A percentile compares a stretch with the other conserved stretches of the same genome.
These are phyloP conservation scores for Haplographium delicatum DNA, from an alignment of 495 filamentous ascomycete species.

Conservation along the genomic window DNA sequence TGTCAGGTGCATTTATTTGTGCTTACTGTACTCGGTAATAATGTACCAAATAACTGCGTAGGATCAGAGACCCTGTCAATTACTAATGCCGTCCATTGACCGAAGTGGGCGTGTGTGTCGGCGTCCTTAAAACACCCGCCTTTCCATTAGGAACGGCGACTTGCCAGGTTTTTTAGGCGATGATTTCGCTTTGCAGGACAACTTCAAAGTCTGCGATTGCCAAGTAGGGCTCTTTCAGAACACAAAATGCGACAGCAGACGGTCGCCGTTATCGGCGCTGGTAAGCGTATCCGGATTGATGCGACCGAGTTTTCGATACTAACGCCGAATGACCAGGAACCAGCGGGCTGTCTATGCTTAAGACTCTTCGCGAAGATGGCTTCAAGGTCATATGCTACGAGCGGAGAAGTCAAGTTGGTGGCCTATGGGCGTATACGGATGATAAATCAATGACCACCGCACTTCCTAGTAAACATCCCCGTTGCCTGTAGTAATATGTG, in stretches of 20 bases:
- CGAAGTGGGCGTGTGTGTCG: background rate
- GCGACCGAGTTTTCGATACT: background rate
- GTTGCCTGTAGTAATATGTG: background rate
- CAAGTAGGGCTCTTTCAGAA: background rate
- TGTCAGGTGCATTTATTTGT: background rate
- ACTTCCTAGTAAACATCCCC: conserved; percentile 21
- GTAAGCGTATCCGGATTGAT: conserved; percentile 19
- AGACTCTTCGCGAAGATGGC: conserved; percentile 34
- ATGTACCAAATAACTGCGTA: too few relatives aligned
- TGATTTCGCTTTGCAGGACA: background rate
- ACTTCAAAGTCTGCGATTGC: background rate
- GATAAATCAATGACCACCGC: conserved; percentile 28
- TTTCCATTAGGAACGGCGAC: background rate
- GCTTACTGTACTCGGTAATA: background rate
- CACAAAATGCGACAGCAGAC: conserved; percentile 17
- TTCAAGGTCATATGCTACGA: conserved; percentile 34
- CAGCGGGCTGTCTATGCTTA: conserved; percentile 32
- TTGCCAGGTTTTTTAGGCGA: background rate
- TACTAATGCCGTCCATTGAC: background rate
- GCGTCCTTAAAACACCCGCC: background rate
- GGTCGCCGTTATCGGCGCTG: conserved; percentile 31
- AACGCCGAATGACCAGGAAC: conserved; percentile 22
- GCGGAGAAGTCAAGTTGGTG: conserved; percentile 30
- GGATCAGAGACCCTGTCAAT: background rate
- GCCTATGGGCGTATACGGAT: conserved; percentile 35